A percentile compares a stretch with the other conserved stretches of the same genome.
These are phyloP conservation scores for Botrytis medusae DNA, from an alignment of 2,329 filamentous ascomycete species.

Conservation along the genomic window DNA sequence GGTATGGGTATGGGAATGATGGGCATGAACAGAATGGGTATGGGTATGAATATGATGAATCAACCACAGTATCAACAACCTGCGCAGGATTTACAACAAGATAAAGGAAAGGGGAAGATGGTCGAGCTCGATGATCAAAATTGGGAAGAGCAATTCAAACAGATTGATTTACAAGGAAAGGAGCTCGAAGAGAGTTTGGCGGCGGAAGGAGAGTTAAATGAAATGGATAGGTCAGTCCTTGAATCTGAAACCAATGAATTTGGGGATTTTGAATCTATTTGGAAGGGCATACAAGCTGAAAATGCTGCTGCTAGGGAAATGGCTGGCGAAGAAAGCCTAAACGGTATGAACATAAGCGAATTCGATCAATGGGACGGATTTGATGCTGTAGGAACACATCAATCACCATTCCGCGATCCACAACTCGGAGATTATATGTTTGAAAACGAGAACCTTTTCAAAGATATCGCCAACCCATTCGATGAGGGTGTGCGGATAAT, in stretches of 20 bases:
- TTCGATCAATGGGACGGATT: slow-evolving; percentile 78
- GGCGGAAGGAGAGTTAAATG: slow-evolving; percentile 68
- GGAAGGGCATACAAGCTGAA: slow-evolving; percentile 79
- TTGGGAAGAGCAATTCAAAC: slow-evolving; percentile 95
- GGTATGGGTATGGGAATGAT: slow-evolving; percentile 48
- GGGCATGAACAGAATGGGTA: slow-evolving; percentile 60
- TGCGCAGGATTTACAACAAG: slow-evolving; percentile 47
- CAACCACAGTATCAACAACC: slow-evolving; percentile 45
- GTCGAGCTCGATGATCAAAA: slow-evolving; percentile 90
- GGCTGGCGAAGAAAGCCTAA: slow-evolving; percentile 60
- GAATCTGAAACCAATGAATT: slow-evolving; percentile 73
- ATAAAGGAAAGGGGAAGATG: slow-evolving; percentile 85
- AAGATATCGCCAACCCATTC: slow-evolving; percentile 78
- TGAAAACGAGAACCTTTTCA: slow-evolving; percentile 90
- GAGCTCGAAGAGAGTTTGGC: slow-evolving; percentile 45
- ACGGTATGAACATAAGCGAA: slow-evolving; percentile 64
- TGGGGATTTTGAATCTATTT: slow-evolving; percentile 88
- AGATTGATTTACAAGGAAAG: slow-evolving; percentile 68
- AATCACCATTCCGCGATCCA: slow-evolving; percentile 66
- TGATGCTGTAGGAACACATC: slow-evolving; percentile 66
- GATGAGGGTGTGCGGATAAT: slow-evolving; percentile 92
- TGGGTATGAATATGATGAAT: slow-evolving; percentile 51
- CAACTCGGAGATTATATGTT: slow-evolving; percentile 89
- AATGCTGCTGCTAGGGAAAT: slow-evolving; percentile 68
- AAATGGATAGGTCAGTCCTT: slow-evolving; percentile 80